These are phyloP conservation scores for Trichoderma parareesei DNA, from an alignment of 495 filamentous ascomycete genomes.

Conservation along the genomic window DNA sequence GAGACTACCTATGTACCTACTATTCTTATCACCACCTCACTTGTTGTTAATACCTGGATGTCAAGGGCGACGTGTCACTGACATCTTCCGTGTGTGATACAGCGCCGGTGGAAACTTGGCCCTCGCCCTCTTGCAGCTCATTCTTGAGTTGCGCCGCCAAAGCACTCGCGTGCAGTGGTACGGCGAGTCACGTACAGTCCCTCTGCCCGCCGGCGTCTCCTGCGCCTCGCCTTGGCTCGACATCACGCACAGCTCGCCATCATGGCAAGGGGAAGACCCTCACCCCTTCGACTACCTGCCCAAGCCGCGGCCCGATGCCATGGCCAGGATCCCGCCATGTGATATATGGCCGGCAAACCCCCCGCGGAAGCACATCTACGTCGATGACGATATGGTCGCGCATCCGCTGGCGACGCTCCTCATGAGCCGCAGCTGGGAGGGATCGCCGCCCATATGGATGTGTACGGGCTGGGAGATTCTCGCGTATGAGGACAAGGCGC, in stretches of 20 bases:
- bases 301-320: conserved; percentile 26
- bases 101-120: conserved; percentile 76
- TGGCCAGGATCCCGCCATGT: conserved; percentile 42
- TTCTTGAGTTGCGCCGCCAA: conserved; percentile 61
- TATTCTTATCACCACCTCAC: too few relatives aligned
- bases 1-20: neutral
- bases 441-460: conserved; percentile 62
- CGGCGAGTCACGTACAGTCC: conserved; percentile 43
- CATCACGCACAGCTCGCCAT: conserved; percentile 64
- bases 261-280: conserved; percentile 48
- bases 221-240: conserved; percentile 70
- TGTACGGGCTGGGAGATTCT: conserved; percentile 73
- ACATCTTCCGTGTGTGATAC: conserved; percentile 10
- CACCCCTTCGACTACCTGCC: conserved; percentile 67
- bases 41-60: too few relatives aligned
- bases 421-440: conserved; percentile 56
- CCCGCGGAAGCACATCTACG: conserved; percentile 61
- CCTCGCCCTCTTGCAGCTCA: conserved; percentile 61
- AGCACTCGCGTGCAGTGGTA: conserved; percentile 53
- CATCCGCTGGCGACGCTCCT: conserved; percentile 75
- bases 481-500: conserved; percentile 58
- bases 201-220: conserved; percentile 63
- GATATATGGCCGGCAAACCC: conserved; percentile 64
- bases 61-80: neutral
- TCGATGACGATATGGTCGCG: conserved; percentile 48